These are phyloP conservation scores for Syzygium jambos DNA, from an alignment of 345 rosid genomes.

Conservation along the genomic window DNA sequence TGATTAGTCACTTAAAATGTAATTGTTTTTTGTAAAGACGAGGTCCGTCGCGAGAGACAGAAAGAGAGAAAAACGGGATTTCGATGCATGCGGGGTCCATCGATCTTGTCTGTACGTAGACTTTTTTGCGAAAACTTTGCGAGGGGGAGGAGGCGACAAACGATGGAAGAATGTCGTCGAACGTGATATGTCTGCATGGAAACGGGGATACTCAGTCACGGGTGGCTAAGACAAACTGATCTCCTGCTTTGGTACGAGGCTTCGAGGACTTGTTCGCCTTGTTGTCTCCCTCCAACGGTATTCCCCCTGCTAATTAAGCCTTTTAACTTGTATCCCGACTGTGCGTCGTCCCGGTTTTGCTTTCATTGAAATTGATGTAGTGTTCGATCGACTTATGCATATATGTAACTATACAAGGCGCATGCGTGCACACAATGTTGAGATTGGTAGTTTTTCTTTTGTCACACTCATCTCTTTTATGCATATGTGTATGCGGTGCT, in stretches of 20 bases:
- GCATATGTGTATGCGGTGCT: too few species aligned
- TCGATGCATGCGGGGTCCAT: not conserved
- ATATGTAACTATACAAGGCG: not conserved
- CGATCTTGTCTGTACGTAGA: fast-evolving
- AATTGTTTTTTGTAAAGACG: not conserved
- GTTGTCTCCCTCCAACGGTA: too few species aligned
- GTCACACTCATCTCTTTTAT: too few species aligned
- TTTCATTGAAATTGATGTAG: not conserved
- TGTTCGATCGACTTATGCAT: fast-evolving
- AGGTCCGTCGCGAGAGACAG: not conserved
- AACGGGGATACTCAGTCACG: not conserved
- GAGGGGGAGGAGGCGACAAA: not conserved
- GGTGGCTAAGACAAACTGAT: not conserved
- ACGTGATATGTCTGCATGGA: not conserved
- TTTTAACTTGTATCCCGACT: not conserved
- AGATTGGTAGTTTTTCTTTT: too few species aligned
- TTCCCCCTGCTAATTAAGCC: too few species aligned
- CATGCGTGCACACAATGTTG: fast-evolving
- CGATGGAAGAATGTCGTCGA: not conserved
- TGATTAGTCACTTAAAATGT: not conserved
- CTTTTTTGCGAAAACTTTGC: not conserved
- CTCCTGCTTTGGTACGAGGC: not conserved
- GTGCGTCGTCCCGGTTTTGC: not conserved
- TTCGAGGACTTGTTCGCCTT: not conserved
- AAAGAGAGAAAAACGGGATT: not conserved